These are phyloP conservation scores for Plasmodium knowlesi DNA, from an alignment of 169 alveolate species.

Conservation along the genomic window DNA sequence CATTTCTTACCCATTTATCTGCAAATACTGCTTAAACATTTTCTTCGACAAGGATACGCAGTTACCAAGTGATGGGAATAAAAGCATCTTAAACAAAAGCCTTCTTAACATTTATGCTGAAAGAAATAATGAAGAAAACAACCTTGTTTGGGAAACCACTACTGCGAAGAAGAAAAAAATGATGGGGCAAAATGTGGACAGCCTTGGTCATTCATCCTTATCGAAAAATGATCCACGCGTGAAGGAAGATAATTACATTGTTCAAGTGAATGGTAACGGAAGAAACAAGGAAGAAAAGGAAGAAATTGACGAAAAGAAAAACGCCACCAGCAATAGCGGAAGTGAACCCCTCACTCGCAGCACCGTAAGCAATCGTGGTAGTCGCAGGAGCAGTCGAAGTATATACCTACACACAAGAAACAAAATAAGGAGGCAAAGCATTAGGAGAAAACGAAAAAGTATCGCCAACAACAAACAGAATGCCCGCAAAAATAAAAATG, in stretches of 20 bases:
- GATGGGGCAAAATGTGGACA: not conserved
- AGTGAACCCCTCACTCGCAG: not conserved
- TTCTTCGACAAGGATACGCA: conserved; percentile 15
- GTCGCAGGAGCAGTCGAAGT: not conserved
- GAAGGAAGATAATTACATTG: not conserved
- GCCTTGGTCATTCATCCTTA: not conserved
- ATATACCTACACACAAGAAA: conserved; percentile 9
- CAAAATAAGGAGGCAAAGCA: not conserved
- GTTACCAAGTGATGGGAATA: not conserved
- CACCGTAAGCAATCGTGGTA: not conserved
- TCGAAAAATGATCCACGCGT: not conserved
- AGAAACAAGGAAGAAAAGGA: not conserved
- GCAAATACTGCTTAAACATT: conserved; percentile 48
- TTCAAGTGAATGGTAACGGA: not conserved
- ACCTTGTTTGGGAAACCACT: not conserved
- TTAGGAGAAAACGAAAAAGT: not conserved
- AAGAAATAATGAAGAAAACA: not conserved
- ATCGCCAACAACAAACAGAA: not conserved
- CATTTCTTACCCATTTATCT: not conserved
- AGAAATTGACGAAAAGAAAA: not conserved
- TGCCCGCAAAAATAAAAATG: not conserved
- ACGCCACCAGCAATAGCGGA: not conserved
- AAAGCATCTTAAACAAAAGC: not conserved
- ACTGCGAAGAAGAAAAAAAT: not conserved
- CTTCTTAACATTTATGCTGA: not conserved